Conservation (phyloP, 1,284 basidiomycete genomes). For the Trichosporon sp. region DNA sequence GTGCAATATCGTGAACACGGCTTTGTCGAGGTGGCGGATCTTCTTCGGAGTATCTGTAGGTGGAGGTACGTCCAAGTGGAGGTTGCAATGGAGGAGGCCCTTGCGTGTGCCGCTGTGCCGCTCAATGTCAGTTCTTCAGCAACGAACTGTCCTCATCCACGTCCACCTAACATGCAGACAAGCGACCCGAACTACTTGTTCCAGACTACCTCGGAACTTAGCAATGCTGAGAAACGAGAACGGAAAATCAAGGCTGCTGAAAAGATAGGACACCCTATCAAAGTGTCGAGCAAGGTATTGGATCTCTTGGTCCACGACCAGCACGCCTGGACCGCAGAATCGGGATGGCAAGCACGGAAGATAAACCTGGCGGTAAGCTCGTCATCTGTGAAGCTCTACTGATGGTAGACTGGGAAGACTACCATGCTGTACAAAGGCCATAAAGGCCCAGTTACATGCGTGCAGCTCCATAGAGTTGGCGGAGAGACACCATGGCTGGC, state of each 20-base stretch:
- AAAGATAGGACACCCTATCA: constrained; percentile 68
- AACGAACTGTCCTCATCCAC: not conserved
- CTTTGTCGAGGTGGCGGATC: no score
- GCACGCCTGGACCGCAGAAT: constrained; percentile 79
- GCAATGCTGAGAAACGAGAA: constrained; percentile 61
- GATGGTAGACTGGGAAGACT: constrained; percentile 67
- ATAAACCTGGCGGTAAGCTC: constrained; percentile 65
- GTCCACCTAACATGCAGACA: constrained; percentile 47
- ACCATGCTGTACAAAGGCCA: constrained; percentile 73
- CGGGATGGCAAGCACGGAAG: constrained; percentile 66
- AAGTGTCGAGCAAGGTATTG: constrained; percentile 68
- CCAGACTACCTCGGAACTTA: constrained; percentile 69
- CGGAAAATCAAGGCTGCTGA: constrained; percentile 68
- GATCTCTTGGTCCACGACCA: constrained; percentile 62
- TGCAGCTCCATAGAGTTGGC: constrained; percentile 58
- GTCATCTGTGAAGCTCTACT: no score
- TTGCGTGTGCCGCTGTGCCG: no score
- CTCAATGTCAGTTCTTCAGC: no score
- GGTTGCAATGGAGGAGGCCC: no score
- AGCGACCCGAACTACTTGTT: constrained; percentile 56
- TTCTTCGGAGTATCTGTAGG: no score
- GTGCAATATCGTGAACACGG: no score
- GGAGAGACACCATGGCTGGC: constrained; percentile 18
- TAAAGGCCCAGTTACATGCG: constrained; percentile 74
- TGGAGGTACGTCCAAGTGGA: no score